Evolutionary conservation across 1,284 basidiomycete genomes (phyloP).

Genomic region (Sparassis latifolia): DNA sequence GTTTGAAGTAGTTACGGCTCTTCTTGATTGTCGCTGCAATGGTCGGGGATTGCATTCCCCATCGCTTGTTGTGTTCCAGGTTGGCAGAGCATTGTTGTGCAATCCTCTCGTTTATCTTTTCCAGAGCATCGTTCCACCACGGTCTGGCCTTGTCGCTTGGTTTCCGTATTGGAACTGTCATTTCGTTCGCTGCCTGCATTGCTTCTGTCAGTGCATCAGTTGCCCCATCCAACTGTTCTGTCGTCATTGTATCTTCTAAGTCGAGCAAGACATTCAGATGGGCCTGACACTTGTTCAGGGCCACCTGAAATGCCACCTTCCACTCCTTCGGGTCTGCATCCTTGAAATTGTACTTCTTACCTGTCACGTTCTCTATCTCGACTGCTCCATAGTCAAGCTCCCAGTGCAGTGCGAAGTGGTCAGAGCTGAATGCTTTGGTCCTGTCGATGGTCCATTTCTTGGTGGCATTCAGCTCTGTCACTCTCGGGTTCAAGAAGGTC

Average conservation of each 20-base stretch:
- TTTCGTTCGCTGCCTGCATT: slow-evolving; percentile 1
- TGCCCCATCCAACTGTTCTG: slow-evolving; percentile 1
- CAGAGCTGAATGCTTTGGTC: not conserved
- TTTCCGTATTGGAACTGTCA: not conserved
- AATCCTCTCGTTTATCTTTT: not conserved
- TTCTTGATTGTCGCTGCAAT: not conserved
- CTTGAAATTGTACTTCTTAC: slow-evolving; percentile 6
- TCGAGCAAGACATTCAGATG: not conserved
- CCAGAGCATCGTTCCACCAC: slow-evolving; percentile 1
- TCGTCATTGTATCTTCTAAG: not conserved
- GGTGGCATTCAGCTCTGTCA: not conserved
- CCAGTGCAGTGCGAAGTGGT: slow-evolving; percentile 7
- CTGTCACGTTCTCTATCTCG: slow-evolving; percentile 3
- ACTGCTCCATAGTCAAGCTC: slow-evolving; percentile 2
- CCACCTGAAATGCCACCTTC: slow-evolving; percentile 1
- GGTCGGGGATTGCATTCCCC: not conserved
- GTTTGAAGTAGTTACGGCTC: not conserved
- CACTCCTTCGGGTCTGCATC: slow-evolving; percentile 4
- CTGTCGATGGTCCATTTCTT: slow-evolving; percentile 1
- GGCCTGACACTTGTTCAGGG: not conserved
- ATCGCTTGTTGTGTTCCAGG: not conserved
- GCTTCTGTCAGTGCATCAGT: not conserved
- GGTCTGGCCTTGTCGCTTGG: slow-evolving; percentile 2
- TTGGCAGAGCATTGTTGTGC: not conserved
- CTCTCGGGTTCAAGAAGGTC: slow-evolving; percentile 2